Percentiles rank a stretch among this genome's conserved stretches.
Conservation (phyloP, 768 basidiomycete species). For the Leccinum incarnatum region DNA sequence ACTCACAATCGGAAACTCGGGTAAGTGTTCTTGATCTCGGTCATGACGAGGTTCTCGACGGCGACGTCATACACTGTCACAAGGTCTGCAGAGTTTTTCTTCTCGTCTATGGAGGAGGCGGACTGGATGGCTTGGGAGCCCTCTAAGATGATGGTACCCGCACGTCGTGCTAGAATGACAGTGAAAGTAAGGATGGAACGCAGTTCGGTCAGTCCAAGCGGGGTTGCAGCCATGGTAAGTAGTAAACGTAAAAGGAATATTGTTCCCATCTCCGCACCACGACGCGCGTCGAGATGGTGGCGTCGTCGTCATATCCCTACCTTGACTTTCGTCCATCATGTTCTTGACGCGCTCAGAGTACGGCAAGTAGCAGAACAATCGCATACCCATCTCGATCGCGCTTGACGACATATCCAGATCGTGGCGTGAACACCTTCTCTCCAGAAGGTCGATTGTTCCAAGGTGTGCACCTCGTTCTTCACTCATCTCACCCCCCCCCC, state of each 20-base stretch:
- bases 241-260: slow-evolving; percentile 23
- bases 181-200: slow-evolving; percentile 65
- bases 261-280: slow-evolving; percentile 27
- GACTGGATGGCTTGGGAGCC: slow-evolving; percentile 72
- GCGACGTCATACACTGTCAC: slow-evolving; percentile 93
- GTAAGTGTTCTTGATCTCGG: slow-evolving; percentile 59
- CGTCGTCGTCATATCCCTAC: slow-evolving; percentile 11
- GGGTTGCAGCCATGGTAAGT: slow-evolving; percentile 7
- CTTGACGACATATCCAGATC: slow-evolving; percentile 48
- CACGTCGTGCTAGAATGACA: slow-evolving; percentile 60
- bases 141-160: slow-evolving; percentile 71
- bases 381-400: not conserved
- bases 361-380: slow-evolving; percentile 42
- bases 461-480: slow-evolving; percentile 51
- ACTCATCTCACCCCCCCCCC: not conserved
- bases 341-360: slow-evolving; percentile 96
- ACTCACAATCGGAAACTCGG: slow-evolving; percentile 82
- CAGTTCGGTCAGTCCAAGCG: slow-evolving; percentile 43
- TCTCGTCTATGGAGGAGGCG: slow-evolving; percentile 61
- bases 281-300: slow-evolving; percentile 38
- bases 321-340: slow-evolving; percentile 45
- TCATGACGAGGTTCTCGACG: slow-evolving; percentile 82
- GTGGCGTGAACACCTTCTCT: slow-evolving; percentile 98
- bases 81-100: slow-evolving; percentile 91
- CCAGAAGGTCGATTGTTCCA: slow-evolving; percentile 98